A percentile compares a stretch with the other conserved stretches of the same genome.
phyloP scores from a whole-genome alignment of 2,329 filamentous ascomycete species.

The Cercospora beticola region DNA sequence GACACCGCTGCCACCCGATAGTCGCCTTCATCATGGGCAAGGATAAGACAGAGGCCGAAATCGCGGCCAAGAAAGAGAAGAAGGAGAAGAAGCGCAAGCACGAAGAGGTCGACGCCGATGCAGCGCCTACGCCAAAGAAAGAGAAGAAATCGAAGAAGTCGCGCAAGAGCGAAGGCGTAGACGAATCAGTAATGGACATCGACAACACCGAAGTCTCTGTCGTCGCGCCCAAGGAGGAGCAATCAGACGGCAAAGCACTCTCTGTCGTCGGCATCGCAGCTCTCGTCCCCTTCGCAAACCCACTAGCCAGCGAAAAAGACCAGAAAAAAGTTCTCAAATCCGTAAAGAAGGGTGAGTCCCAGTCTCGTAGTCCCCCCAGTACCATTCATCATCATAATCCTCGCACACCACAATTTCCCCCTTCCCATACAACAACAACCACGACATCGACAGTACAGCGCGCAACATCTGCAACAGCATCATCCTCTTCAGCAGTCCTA shows the following conservation, averaged over 20 bases:
- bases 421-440: background rate
- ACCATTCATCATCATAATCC: background rate
- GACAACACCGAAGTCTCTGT: constrained; percentile 31
- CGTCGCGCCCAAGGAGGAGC: constrained; percentile 39
- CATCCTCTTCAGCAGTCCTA: background rate
- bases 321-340: constrained; percentile 65
- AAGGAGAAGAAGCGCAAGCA: constrained; percentile 42
- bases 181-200: constrained; percentile 30
- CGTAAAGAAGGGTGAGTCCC: constrained; percentile 57
- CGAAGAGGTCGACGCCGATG: constrained; percentile 25
- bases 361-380: constrained; percentile 14
- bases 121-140: constrained; percentile 37
- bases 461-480: background rate
- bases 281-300: constrained; percentile 80
- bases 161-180: constrained; percentile 56
- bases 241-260: constrained; percentile 42
- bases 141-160: constrained; percentile 60
- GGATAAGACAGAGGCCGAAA: constrained; percentile 41
- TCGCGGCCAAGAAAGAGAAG: constrained; percentile 37
- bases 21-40: constrained; percentile 37
- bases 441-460: background rate
- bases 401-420: background rate
- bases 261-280: constrained; percentile 48
- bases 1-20: background rate
- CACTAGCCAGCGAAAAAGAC: constrained; percentile 75